A percentile compares a stretch with the other conserved stretches of the same genome.
Conservation (phyloP, 2,329 filamentous ascomycete species). For the Aspergillus udagawae region DNA sequence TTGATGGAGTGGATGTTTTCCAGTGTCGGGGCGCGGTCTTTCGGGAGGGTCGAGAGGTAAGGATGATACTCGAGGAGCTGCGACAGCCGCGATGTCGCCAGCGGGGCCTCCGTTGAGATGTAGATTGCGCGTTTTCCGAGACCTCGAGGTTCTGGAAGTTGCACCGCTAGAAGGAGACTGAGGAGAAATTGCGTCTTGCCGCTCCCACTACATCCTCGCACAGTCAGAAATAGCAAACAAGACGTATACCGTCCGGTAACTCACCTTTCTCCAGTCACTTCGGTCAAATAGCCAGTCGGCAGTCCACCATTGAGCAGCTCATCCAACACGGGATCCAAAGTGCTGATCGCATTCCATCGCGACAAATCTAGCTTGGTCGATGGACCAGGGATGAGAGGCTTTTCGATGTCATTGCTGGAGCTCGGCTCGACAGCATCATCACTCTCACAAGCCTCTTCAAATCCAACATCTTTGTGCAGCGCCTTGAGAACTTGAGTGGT, state of each 20-base stretch:
- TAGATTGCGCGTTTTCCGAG: constrained; percentile 76
- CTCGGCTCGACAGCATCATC: constrained; percentile 13
- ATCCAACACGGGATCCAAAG: constrained; percentile 72
- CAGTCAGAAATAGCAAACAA: constrained; percentile 8
- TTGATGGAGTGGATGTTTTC: constrained; percentile 74
- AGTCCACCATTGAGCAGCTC: constrained; percentile 70
- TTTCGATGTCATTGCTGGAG: constrained; percentile 21
- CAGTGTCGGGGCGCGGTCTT: constrained; percentile 57
- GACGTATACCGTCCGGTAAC: background rate
- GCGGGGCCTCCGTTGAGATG: constrained; percentile 84
- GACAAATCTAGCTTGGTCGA: constrained; percentile 29
- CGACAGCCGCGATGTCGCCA: constrained; percentile 74
- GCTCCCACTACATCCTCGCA: constrained; percentile 57
- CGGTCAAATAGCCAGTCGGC: constrained; percentile 74
- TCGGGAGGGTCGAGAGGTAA: constrained; percentile 46
- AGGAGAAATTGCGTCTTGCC: constrained; percentile 95
- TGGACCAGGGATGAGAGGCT: constrained; percentile 13
- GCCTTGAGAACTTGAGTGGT: constrained; percentile 62
- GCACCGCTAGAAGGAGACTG: constrained; percentile 75
- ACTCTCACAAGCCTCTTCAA: constrained; percentile 21
- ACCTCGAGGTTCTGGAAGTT: constrained; percentile 71
- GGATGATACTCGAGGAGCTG: constrained; percentile 73
- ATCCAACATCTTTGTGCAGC: constrained; percentile 60
- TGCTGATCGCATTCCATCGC: constrained; percentile 66
- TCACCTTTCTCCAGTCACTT: constrained; percentile 85